A percentile compares a stretch with the other conserved stretches of the same genome.
Conservation (phyloP, 1,284 basidiomycete species). For the Ceratobasidium papillatum region DNA sequence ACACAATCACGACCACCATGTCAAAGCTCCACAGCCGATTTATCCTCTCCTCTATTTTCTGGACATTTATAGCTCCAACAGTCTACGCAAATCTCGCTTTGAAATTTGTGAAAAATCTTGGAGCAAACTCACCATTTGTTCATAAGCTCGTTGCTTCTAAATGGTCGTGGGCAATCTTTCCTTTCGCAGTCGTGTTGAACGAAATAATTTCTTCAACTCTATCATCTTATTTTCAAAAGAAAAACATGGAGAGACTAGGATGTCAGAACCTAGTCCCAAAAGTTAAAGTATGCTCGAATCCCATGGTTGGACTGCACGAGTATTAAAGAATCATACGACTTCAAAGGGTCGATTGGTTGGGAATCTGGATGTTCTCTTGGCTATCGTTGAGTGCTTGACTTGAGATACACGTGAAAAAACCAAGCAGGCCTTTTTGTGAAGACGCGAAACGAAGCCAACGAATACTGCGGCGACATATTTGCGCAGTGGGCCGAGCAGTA, state of each 20-base stretch:
- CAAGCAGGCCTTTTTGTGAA: neutral
- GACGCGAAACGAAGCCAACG: slow-evolving; percentile 41
- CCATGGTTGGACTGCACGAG: neutral
- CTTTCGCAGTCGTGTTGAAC: slow-evolving; percentile 11
- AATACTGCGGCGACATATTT: slow-evolving; percentile 46
- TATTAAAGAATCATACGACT: slow-evolving; percentile 25
- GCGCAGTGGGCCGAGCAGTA: slow-evolving; percentile 45
- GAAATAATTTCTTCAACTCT: slow-evolving; percentile 8
- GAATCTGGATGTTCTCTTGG: slow-evolving; percentile 46
- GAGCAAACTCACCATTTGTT: neutral
- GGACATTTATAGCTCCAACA: slow-evolving; percentile 12
- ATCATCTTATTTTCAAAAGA: neutral
- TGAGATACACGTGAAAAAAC: neutral
- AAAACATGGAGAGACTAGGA: slow-evolving; percentile 10
- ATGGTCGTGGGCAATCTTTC: slow-evolving; percentile 24
- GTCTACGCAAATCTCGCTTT: neutral
- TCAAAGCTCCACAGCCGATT: slow-evolving; percentile 23
- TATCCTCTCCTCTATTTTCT: slow-evolving; percentile 17
- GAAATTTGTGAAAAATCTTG: neutral
- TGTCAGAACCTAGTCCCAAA: slow-evolving; percentile 7
- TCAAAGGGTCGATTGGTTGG: slow-evolving; percentile 45
- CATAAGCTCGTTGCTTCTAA: neutral
- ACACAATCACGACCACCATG: slow-evolving; percentile 1
- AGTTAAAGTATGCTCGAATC: slow-evolving; percentile 9
- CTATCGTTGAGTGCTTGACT: slow-evolving; percentile 40